A percentile compares a stretch with the other conserved stretches of the same genome.
These are phyloP conservation scores for Colletotrichum nymphaeae DNA, from an alignment of 2,329 filamentous ascomycete species.

Conservation along the genomic window DNA sequence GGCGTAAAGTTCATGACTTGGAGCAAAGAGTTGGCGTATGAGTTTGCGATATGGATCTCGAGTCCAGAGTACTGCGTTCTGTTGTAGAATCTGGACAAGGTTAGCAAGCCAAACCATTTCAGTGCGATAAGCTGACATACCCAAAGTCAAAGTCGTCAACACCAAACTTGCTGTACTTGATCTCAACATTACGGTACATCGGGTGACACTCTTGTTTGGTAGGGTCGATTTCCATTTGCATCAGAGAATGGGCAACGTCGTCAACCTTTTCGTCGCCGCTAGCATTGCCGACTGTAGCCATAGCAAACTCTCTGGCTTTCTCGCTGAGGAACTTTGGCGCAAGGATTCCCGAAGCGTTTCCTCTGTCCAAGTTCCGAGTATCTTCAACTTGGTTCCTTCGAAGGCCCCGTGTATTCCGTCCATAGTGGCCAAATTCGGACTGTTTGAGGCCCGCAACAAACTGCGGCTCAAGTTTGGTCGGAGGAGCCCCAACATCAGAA, in stretches of 20 bases:
- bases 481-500: conserved; percentile 87
- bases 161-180: conserved; percentile 98
- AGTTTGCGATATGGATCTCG: conserved; percentile 96
- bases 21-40: conserved; percentile 91
- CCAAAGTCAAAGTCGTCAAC: conserved; percentile 99
- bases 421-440: conserved; percentile 81
- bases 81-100: conserved; percentile 82
- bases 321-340: conserved; percentile 96
- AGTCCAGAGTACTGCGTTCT: conserved; percentile 91
- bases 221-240: conserved; percentile 77
- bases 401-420: conserved; percentile 78
- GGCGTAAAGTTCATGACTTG: conserved; percentile 94
- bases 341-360: conserved; percentile 69
- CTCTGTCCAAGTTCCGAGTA: conserved; percentile 72
- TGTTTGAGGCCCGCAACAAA: conserved; percentile 76
- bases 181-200: conserved; percentile 94
- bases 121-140: conserved; percentile 57
- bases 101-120: conserved; percentile 33
- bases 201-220: conserved; percentile 85
- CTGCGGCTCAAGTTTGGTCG: conserved; percentile 77
- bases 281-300: conserved; percentile 54
- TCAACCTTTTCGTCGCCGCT: conserved; percentile 56
- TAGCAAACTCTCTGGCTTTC: conserved; percentile 78
- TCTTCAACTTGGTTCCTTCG: conserved; percentile 87
- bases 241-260: conserved; percentile 73